Base-by-base conservation (phyloP, 306 rosid species). In the Lupinus albus region DNA sequence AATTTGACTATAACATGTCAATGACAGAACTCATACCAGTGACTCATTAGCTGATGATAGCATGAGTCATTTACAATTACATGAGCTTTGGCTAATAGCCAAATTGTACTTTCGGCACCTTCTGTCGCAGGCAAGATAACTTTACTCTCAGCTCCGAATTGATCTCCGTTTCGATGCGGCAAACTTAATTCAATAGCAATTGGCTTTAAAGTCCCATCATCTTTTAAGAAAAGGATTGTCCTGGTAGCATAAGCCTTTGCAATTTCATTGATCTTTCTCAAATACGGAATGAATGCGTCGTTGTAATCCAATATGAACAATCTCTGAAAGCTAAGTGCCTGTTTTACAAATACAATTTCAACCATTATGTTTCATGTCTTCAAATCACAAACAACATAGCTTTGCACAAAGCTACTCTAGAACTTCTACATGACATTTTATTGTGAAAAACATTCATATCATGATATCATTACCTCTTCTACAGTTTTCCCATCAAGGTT, bases 41-140 rank as follows among this genome's bases (percentile, higher is more conserved):
- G 91, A 30, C 93, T 89, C 70, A 89, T 41, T 11, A 87, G 91
- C 46, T 89, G 91, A 80, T 89, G 96, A 45, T 73, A 61, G 48
- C 95, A 75, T 0, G 92, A 91, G 67, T 91, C 93, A 67, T 84
- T 83, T 3, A 88, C 93, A 11, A 76, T 74, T 2, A 73, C 97
- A 61, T 88, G 80, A 67, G 92, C 90, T 68, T 86, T 89, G 6
- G 96, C 92, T 67, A 89, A 68, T 13, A 77, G 84, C 96, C 96
- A 89, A 70, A 84, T 68, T 45, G 73, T 53, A 4, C 76, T 78
- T 6, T 84, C 87, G 10, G 74, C 91, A 35, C 93, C 93, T 42
- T 81, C 36, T 0, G 57, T 16, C 13, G 89, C 82, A 42, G 93
- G 95, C 16, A 87, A 61, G 44, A 41, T 64, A 0, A 88, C 87